Base-by-base conservation (phyloP, 2,329 filamentous ascomycete genomes). In the Ceratocystis colombiana region DNA sequence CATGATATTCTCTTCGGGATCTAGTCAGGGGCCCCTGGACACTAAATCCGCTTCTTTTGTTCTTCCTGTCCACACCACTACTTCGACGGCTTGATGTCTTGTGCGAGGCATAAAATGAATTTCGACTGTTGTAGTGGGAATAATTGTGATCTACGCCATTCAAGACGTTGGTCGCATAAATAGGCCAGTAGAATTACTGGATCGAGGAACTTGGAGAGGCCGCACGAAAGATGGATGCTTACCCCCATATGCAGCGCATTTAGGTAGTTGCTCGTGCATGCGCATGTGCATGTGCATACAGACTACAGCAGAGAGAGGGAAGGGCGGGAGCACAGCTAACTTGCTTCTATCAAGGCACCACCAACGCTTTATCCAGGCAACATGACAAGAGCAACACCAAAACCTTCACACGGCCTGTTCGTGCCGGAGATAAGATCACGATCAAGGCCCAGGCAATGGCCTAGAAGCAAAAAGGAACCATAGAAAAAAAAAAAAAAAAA, bases 131-230 rank as follows among this genome's bases (percentile, higher is more conserved):
- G 28, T 33, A 59, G 53, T 37, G 28, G 53, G 53, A 25, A 59
- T 59, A 59, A 59, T 59, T 59, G 28, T n/a, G 53, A 59, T 37
- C 53, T 37, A n/a, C 53, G 15, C 6, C 10, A 17, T 28, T 28
- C 53, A 28, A 15, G 8, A 28, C 15, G 33, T 37, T n/a, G 4
- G 15, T 37, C 5, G 6, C 46, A 50, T 41, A 12, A 41, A 41
- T 41, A 8, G 10, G 10, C 37, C 37, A 41, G 37, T 41, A 41
- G 37, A 41, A 20, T 15, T 17, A 22, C 15, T 28, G 22, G 10
- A 20, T 28, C 25, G n/a, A 22, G 53, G 20, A 22, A 28, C 53
- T 20, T 8, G 46, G 37, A 41, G 10, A 41, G 1, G 37, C 37
- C 8, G 10, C 10, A 41, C 10, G 37, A 41, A 8, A 12, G 10